Evolutionary conservation across 176 grass and related monocot genomes (phyloP).

Genomic region (Hordeum marinum): DNA sequence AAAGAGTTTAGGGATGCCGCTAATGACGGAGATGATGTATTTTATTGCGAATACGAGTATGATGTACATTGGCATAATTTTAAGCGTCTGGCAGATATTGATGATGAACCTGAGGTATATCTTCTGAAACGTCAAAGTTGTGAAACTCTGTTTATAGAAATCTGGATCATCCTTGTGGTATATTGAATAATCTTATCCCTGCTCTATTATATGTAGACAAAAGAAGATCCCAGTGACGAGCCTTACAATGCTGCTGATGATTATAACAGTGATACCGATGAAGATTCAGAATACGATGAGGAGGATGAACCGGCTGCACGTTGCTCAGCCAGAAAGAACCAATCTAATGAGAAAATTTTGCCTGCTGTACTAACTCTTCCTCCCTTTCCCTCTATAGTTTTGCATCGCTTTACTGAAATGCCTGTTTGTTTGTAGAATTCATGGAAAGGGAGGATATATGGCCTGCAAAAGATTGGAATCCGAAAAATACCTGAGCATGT

Average conservation of each 20-base stretch:
- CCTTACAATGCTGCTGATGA: slow-evolving; percentile 49
- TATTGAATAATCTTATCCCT: slow-evolving; percentile 1
- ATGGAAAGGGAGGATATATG: slow-evolving; percentile 70
- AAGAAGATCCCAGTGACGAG: slow-evolving; percentile 41
- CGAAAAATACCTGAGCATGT: slow-evolving; percentile 70
- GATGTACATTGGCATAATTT: slow-evolving; percentile 96
- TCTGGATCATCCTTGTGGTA: background rate
- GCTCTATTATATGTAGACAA: slow-evolving; percentile 36
- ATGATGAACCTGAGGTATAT: slow-evolving; percentile 55
- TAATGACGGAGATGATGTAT: slow-evolving; percentile 87
- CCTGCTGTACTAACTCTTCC: slow-evolving; percentile 52
- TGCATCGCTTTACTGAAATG: slow-evolving; percentile 25
- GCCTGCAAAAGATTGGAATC: slow-evolving; percentile 79
- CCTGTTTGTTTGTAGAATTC: slow-evolving; percentile 50
- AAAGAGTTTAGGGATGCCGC: slow-evolving; percentile 66
- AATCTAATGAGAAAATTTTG: slow-evolving; percentile 30
- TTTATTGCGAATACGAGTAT: slow-evolving; percentile 99
- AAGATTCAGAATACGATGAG: slow-evolving; percentile 68
- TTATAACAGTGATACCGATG: slow-evolving; percentile 44
- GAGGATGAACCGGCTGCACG: slow-evolving; percentile 39
- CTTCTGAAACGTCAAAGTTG: background rate
- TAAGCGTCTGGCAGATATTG: slow-evolving; percentile 78
- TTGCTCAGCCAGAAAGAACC: slow-evolving; percentile 31
- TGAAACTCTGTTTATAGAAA: background rate
- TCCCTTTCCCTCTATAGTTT: background rate